Conservation (phyloP, 441 rosid species). For the Mallotus repandus region DNA sequence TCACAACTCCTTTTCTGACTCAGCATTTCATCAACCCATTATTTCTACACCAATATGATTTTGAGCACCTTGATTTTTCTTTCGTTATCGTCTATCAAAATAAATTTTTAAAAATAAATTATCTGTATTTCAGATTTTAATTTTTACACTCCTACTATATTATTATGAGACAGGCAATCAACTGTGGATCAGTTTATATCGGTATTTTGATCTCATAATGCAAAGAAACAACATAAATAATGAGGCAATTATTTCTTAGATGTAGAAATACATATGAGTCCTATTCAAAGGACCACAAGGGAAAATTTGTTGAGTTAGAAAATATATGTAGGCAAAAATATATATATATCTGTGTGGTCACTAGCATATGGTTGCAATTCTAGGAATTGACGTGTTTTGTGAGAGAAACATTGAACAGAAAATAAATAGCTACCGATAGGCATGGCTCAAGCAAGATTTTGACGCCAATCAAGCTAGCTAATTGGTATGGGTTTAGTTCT, state of each 20-base stretch:
- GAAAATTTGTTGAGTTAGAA: background rate
- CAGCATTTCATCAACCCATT: background rate
- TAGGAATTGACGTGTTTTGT: background rate
- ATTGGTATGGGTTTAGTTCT: no score
- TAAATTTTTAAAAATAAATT: no score
- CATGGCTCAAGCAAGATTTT: no score
- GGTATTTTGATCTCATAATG: background rate
- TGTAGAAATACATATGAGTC: background rate
- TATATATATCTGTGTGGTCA: no score
- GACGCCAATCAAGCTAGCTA: no score
- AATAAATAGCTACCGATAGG: no score
- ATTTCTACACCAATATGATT: background rate
- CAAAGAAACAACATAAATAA: background rate
- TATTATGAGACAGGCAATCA: no score
- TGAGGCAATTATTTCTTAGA: background rate
- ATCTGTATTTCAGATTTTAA: no score
- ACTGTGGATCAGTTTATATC: background rate
- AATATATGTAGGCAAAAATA: background rate
- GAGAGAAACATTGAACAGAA: background rate
- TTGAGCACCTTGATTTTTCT: no score
- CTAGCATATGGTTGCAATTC: background rate
- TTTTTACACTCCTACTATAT: no score
- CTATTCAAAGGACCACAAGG: slow-evolving; percentile 7
- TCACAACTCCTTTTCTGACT: slow-evolving; percentile 2
- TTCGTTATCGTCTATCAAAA: background rate